Percentiles rank a stretch among this genome's conserved stretches.
These are phyloP conservation scores for Cladosporium sp. DNA, from an alignment of 2,329 filamentous ascomycete species.

Conservation along the genomic window DNA sequence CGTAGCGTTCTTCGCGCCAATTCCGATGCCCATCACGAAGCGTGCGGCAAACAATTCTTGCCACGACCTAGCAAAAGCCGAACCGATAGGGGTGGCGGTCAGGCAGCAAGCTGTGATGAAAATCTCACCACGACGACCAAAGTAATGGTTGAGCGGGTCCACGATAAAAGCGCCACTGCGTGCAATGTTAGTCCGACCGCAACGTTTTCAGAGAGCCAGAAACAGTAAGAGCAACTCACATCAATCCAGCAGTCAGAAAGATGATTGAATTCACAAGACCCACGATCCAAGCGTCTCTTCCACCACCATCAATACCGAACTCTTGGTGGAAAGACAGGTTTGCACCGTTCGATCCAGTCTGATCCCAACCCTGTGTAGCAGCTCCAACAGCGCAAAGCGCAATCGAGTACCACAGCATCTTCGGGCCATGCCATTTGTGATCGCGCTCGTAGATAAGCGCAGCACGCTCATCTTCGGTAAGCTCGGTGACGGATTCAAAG, in stretches of 20 bases:
- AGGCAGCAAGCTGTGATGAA: slow-evolving; percentile 48
- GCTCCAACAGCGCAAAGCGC: slow-evolving; percentile 30
- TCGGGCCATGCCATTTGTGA: slow-evolving; percentile 65
- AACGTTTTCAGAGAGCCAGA: too few relatives aligned
- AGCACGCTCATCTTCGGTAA: slow-evolving; percentile 57
- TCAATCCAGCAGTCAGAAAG: slow-evolving; percentile 42
- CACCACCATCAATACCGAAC: slow-evolving; percentile 20
- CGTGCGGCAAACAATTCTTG: slow-evolving; percentile 59
- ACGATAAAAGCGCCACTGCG: slow-evolving; percentile 48
- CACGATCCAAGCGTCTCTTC: slow-evolving; percentile 22
- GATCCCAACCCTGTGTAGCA: slow-evolving; percentile 30
- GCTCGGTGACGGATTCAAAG: slow-evolving; percentile 59
- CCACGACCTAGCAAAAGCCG: slow-evolving; percentile 55
- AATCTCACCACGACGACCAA: slow-evolving; percentile 34
- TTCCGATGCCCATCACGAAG: slow-evolving; percentile 64
- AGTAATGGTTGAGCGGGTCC: slow-evolving; percentile 34
- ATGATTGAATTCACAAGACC: slow-evolving; percentile 51
- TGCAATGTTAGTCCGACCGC: neutral
- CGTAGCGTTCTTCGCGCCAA: slow-evolving; percentile 40
- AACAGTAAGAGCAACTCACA: slow-evolving; percentile 19
- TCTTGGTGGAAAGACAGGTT: slow-evolving; percentile 26
- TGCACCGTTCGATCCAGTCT: slow-evolving; percentile 30
- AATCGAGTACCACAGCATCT: slow-evolving; percentile 62
- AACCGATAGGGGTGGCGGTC: slow-evolving; percentile 63
- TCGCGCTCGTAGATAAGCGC: slow-evolving; percentile 58